phyloP scores from a whole-genome alignment of 192 early-diverging fungal species.

The Coemansia sp. region DNA sequence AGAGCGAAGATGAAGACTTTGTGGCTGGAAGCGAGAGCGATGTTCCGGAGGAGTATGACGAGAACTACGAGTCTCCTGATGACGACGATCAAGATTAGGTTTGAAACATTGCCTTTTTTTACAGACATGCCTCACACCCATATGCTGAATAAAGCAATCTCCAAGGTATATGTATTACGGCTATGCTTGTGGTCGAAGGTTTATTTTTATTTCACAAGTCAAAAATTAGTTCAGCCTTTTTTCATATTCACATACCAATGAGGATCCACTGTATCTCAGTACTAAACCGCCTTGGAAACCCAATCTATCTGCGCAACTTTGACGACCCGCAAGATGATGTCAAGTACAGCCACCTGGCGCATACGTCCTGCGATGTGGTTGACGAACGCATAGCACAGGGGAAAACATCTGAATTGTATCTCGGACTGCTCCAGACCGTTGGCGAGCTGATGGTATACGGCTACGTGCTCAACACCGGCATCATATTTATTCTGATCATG shows the following conservation, averaged over 20 bases:
- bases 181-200: too few species aligned
- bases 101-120: background rate
- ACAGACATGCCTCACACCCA: background rate
- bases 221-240: too few species aligned
- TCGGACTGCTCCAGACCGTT: conserved; percentile 84
- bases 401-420: conserved; percentile 75
- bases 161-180: too few species aligned
- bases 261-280: conserved; percentile 31
- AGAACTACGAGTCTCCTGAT: conserved; percentile 52
- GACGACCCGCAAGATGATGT: conserved; percentile 67
- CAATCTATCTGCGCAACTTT: conserved; percentile 80
- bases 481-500: conserved; percentile 69
- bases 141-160: background rate
- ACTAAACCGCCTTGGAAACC: conserved; percentile 72
- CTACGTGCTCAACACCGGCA: conserved; percentile 83
- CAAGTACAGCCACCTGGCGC: conserved; percentile 89
- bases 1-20: conserved; percentile 90
- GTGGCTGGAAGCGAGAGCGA: conserved; percentile 71
- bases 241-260: conserved; percentile 12
- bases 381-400: conserved; percentile 52
- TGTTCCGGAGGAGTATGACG: conserved; percentile 75
- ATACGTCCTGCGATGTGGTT: conserved; percentile 87
- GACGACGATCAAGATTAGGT: conserved; percentile 19
- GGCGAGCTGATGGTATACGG: conserved; percentile 91
- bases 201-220: too few species aligned